phyloP scores from a whole-genome alignment of 176 grass and related monocot genomes.

The Echinochloa phyllopogon region DNA sequence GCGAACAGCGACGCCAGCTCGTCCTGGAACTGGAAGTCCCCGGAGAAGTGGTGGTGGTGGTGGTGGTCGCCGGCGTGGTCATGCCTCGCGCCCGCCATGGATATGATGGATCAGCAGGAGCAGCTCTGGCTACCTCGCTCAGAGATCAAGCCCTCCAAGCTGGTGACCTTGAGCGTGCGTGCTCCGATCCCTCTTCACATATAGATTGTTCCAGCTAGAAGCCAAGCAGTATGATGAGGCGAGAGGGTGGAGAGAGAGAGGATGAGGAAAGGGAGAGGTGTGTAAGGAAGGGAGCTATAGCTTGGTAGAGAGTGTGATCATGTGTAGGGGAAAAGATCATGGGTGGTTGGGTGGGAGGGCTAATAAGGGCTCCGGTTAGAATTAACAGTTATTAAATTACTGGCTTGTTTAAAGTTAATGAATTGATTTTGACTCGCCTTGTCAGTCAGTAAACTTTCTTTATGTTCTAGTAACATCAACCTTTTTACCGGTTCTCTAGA shows the following conservation, averaged over 20 bases:
- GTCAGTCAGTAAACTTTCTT: constrained; percentile 27
- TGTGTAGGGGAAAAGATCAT: constrained; percentile 45
- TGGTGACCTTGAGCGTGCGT: neutral
- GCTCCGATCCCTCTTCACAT: constrained; percentile 43
- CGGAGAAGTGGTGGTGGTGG: constrained; percentile 37
- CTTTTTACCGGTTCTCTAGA: constrained; percentile 1
- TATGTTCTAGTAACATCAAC: neutral
- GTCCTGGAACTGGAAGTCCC: constrained; percentile 63
- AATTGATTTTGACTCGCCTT: constrained; percentile 29
- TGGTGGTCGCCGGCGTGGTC: constrained; percentile 30
- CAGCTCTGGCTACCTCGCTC: neutral
- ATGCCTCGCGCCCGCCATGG: constrained; percentile 58
- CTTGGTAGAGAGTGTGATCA: constrained; percentile 38
- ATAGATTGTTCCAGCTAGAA: constrained; percentile 17
- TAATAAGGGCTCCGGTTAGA: constrained; percentile 32
- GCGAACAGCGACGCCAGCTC: constrained; percentile 70
- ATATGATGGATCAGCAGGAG: neutral
- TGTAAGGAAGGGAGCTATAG: constrained; percentile 38
- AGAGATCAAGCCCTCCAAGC: constrained; percentile 16
- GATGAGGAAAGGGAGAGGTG: constrained; percentile 18
- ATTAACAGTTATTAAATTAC: constrained; percentile 22
- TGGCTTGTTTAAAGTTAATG: constrained; percentile 23
- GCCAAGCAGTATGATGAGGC: constrained; percentile 22
- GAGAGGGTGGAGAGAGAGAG: neutral
- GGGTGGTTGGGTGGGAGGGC: constrained; percentile 49